Evolutionary conservation across 495 filamentous ascomycete genomes (phyloP), one percentile per base, ranked within the genome.

Genomic region (Staphylotrichum longicolle): DNA sequence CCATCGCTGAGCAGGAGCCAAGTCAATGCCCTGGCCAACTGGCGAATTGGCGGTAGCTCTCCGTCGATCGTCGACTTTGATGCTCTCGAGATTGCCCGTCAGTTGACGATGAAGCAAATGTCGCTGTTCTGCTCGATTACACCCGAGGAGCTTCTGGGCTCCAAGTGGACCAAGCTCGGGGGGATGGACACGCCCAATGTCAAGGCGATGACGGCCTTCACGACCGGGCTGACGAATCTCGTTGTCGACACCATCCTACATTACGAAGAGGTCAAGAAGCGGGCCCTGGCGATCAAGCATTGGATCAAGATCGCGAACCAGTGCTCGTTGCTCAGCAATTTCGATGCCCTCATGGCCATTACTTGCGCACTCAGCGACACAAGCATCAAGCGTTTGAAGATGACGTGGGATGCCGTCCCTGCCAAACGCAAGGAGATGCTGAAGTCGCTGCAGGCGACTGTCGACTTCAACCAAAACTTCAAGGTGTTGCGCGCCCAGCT

Each of bases 231-330:
- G 33, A 89, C 93, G 9, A 92, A 96, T 70, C 80, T 98, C 30
- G 95, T 99, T 27, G 91, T 91, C n/a, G 95, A 98, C 72, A 96
- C 89, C 3, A 96, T 98, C 65, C 83, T 99, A 12, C 84, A 88
- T 55, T 80, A 88, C 34, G 84, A 91, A 53, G 95, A 98, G 74
- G 85, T 86, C 11, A 98, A 97, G 80, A 95, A 91, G 77, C 85
- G 95, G 40, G 94, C 95, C 3, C 71, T 80, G 2, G 86, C 91
- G 49, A 94, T 99, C 78, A 98, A 99, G 78, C 92, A 97, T 66
- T 99, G 95, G 95, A 90, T 96, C 57, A 99, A 99, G 79, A 89
- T 98, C 63, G 89, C 91, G 2, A 86, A 88, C 69, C 89, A 88
- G 63, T 96, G 91, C 67, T 78, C 95, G 10, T 87, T 91, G 62